Percentiles rank a stretch among this genome's conserved stretches.
Evolutionary conservation across 257 asterid species (phyloP).

Genomic region (Plantago elongata): DNA sequence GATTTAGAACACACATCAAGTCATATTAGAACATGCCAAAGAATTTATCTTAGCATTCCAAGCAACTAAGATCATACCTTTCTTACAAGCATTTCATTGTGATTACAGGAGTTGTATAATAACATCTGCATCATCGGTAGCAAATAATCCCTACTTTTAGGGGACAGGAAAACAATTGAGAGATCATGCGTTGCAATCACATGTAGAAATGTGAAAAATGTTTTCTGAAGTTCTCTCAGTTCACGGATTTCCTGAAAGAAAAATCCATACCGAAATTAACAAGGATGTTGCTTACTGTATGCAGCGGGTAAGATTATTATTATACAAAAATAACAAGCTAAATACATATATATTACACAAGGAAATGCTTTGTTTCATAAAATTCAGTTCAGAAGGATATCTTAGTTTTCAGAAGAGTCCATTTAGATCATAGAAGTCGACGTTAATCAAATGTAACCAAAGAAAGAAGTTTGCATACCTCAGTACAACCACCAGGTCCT

Average conservation of each 20-base stretch:
- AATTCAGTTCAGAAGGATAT: slow-evolving; percentile 3
- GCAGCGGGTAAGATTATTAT: slow-evolving; percentile 6
- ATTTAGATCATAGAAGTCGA: background rate
- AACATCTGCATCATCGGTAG: slow-evolving; percentile 81
- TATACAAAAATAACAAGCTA: background rate
- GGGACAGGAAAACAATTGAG: slow-evolving; percentile 62
- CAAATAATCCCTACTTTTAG: slow-evolving; percentile 53
- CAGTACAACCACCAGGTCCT: slow-evolving; percentile 80
- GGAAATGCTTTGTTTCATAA: background rate
- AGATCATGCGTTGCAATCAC: slow-evolving; percentile 76
- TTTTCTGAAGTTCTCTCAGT: slow-evolving; percentile 79
- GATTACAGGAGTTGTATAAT: slow-evolving; percentile 61
- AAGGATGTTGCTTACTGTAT: background rate
- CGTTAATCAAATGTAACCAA: slow-evolving; percentile 3
- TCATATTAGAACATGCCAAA: background rate
- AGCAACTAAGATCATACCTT: slow-evolving; percentile 44
- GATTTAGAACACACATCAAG: background rate
- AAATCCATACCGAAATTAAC: slow-evolving; percentile 15
- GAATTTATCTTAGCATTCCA: background rate
- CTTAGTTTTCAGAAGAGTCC: background rate
- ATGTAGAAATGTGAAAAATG: slow-evolving; percentile 69
- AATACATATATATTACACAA: background rate
- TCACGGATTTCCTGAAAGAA: slow-evolving; percentile 84
- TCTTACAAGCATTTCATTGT: slow-evolving; percentile 65
- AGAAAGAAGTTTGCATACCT: slow-evolving; percentile 44